Percentiles rank a stretch among this genome's conserved stretches.
Conservation (phyloP, 2,329 filamentous ascomycete species). For the Aspergillus phoenicis region DNA sequence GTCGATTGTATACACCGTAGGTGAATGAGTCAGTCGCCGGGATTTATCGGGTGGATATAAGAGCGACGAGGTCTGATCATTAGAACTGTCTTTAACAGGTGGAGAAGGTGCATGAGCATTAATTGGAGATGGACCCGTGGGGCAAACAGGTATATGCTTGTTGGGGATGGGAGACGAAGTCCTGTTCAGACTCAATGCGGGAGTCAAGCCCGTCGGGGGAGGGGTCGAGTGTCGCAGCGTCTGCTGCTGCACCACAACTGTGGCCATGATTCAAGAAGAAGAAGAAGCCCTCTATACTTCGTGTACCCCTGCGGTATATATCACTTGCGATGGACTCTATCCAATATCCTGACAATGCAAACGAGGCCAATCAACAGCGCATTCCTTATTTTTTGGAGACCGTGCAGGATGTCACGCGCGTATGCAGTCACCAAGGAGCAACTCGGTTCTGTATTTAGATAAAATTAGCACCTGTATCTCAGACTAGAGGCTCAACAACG, state of each 20-base stretch:
- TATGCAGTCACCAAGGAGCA: not conserved
- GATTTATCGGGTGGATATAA: conserved; percentile 73
- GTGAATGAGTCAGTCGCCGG: conserved; percentile 57
- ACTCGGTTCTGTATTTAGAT: not conserved
- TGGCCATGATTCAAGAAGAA: conserved; percentile 42
- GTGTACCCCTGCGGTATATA: not conserved
- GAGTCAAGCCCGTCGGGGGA: conserved; percentile 47
- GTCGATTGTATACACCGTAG: conserved; percentile 71
- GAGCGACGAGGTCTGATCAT: conserved; percentile 65
- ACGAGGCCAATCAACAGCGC: conserved; percentile 17
- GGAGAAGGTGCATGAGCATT: conserved; percentile 69
- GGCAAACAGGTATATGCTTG: conserved; percentile 86
- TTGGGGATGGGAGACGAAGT: conserved; percentile 72
- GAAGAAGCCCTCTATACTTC: not conserved
- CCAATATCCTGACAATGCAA: conserved; percentile 6
- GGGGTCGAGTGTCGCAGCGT: conserved; percentile 52
- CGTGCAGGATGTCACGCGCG: not conserved
- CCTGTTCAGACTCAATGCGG: conserved; percentile 61
- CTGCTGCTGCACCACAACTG: conserved; percentile 51
- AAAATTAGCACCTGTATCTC: not conserved
- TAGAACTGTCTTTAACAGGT: conserved; percentile 57
- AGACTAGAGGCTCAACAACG: conserved; percentile 3
- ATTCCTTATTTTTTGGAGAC: conserved; percentile 20
- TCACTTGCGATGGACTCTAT: not conserved
- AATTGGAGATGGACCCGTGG: conserved; percentile 70